These are phyloP conservation scores for Globisporangium spinosum DNA, from an alignment of 352 stramenopile species.

Conservation along the genomic window DNA sequence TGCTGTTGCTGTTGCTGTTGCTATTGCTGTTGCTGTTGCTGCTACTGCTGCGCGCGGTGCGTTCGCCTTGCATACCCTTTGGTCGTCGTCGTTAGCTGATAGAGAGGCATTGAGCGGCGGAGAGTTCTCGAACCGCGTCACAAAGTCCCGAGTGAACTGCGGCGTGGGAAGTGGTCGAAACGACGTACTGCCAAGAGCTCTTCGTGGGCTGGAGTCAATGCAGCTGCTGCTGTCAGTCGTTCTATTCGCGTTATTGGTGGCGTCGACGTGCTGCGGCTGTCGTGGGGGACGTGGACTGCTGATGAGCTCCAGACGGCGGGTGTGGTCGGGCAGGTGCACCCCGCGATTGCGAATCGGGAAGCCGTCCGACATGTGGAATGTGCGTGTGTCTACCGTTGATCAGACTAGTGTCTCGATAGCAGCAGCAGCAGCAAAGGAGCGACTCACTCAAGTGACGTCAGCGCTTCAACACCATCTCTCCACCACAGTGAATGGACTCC, in stretches of 20 bases:
- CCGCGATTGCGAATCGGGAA: slow-evolving; percentile 30
- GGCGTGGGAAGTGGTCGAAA: slow-evolving; percentile 8
- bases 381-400: neutral
- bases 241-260: neutral
- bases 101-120: neutral
- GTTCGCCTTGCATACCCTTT: neutral
- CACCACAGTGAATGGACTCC: neutral
- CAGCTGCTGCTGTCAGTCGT: neutral
- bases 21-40: too few species aligned
- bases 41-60: neutral
- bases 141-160: slow-evolving; percentile 10
- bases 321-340: slow-evolving; percentile 31
- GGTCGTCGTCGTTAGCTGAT: neutral
- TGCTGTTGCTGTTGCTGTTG: neutral
- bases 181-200: neutral
- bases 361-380: slow-evolving; percentile 9
- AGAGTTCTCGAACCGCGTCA: neutral
- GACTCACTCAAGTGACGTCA: neutral
- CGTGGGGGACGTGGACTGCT: neutral
- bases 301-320: slow-evolving; percentile 32
- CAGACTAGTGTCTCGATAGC: neutral
- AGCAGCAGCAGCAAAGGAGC: neutral
- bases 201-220: neutral
- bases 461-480: neutral
- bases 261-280: neutral